Evolutionary conservation across 2,329 filamentous ascomycete species (phyloP), one percentile per base, ranked within the genome.

Genomic region (Aureobasidium lini): DNA sequence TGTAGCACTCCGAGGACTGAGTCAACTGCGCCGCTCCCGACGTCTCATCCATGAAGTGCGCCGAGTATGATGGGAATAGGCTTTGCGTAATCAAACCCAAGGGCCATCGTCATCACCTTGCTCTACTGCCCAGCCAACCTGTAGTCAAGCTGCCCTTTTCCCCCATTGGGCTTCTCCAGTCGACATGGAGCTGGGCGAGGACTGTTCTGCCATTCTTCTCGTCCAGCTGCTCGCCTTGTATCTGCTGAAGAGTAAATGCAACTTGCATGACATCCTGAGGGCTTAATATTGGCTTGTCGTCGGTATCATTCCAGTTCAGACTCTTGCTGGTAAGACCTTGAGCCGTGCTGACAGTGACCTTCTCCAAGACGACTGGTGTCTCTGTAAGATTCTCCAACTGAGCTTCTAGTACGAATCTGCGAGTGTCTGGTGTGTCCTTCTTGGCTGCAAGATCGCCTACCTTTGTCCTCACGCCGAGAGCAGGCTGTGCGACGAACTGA

Each of bases 321-420:
- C 60, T 65, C 42, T 52, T 60, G 43, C 67, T 65, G n/a, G 11
- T 56, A 4, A 71, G 62, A 10, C 66, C 67, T 48, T 69, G 66
- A 48, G 64, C 65, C 57, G 67, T 65, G 46, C 64, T 68, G 62
- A 71, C 54, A 62, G 60, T 62, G n/a, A 70, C 64, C 37, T 61
- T 80, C 73, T 95, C 89, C 54, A 99, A 80, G 68, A 89, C 84
- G 64, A 97, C 87, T 4, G 85, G 79, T 46, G 86, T 86, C 70
- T 96, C 92, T 48, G 90, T 90, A 69, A 92, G 89, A 73, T 97
- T 99, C 77, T 99, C 94, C 61, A 99, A 75, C 76, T 99, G 94
- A 29, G 93, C 94, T 73, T 99, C 94, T 52, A 99, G 79, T 13
- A 90, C 85, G 82, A 90, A 96, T 59, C 73, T 72, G 44, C 75